A percentile compares a stretch with the other conserved stretches of the same genome.
Conservation (phyloP, 208 protist species). For the Acanthamoeba lenticulata region DNA sequence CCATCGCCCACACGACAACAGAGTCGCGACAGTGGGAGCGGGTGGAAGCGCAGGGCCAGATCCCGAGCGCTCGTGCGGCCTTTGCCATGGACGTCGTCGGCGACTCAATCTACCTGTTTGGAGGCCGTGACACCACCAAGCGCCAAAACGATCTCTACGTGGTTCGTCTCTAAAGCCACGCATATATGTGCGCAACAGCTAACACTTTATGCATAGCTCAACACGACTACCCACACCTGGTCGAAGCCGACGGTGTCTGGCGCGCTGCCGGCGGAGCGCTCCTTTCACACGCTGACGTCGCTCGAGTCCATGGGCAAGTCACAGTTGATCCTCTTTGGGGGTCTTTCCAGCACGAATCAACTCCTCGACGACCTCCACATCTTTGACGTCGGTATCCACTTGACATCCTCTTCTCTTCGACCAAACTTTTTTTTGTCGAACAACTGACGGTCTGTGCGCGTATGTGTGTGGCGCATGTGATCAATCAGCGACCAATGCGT, state of each 20-base stretch:
- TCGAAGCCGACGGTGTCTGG: neutral
- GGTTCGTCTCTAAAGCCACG: neutral
- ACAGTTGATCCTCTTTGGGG: slow-evolving; percentile 1
- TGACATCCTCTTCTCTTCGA: neutral
- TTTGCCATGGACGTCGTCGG: neutral
- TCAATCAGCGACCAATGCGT: neutral
- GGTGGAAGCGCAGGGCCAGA: neutral
- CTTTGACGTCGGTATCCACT: neutral
- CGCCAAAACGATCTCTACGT: slow-evolving; percentile 38
- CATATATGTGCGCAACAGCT: neutral
- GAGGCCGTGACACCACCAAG: neutral
- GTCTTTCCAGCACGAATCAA: neutral
- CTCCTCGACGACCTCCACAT: neutral
- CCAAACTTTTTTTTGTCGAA: neutral
- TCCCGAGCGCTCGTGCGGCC: neutral
- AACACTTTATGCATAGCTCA: neutral
- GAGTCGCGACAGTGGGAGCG: neutral
- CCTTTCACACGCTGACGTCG: slow-evolving; percentile 34
- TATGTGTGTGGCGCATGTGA: neutral
- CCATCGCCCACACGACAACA: neutral
- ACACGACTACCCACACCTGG: slow-evolving; percentile 24
- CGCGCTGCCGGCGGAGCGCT: neutral
- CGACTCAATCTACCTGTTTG: neutral
- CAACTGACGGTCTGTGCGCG: neutral
- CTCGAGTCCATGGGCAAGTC: neutral